A percentile compares a stretch with the other conserved stretches of the same genome.
Evolutionary conservation across 1,284 basidiomycete genomes (phyloP).

Genomic region (Puccinia polysora): DNA sequence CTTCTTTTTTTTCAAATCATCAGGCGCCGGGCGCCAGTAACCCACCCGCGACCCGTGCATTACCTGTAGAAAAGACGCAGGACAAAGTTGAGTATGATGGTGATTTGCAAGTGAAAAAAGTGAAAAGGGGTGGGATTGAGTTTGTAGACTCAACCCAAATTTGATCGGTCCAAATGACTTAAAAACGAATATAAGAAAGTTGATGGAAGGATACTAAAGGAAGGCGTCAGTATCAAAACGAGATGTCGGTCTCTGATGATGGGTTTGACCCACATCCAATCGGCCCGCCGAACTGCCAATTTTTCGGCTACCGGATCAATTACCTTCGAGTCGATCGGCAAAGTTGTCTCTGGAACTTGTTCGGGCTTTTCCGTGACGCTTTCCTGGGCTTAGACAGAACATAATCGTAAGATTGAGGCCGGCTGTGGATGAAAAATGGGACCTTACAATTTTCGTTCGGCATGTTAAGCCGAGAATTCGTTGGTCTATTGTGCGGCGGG

Average conservation of each 20-base stretch:
- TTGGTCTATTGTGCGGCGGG: too few species aligned
- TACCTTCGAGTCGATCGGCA: too few species aligned
- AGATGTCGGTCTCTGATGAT: background rate
- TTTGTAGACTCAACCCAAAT: constrained; percentile 31
- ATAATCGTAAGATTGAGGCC: too few species aligned
- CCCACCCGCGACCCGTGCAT: constrained; percentile 40
- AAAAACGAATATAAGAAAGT: constrained; percentile 33
- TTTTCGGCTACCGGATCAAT: constrained; percentile 11
- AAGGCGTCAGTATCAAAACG: too few species aligned
- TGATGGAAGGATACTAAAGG: constrained; percentile 23
- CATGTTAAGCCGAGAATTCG: too few species aligned
- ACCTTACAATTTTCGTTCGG: too few species aligned
- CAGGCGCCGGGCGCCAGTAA: too few species aligned
- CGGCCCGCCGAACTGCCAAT: constrained; percentile 4
- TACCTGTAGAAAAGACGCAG: constrained; percentile 5
- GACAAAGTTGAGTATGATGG: background rate
- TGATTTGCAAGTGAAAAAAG: background rate
- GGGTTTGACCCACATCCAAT: constrained; percentile 19
- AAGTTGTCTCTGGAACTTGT: too few species aligned
- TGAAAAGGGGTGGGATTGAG: background rate
- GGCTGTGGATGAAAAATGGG: too few species aligned
- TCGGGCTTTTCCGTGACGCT: too few species aligned
- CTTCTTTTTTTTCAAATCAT: background rate
- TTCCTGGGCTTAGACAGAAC: too few species aligned
- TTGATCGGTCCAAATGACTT: constrained; percentile 40